Base-by-base conservation (phyloP, 2,329 filamentous ascomycete species). In the Penicillium italicum region DNA sequence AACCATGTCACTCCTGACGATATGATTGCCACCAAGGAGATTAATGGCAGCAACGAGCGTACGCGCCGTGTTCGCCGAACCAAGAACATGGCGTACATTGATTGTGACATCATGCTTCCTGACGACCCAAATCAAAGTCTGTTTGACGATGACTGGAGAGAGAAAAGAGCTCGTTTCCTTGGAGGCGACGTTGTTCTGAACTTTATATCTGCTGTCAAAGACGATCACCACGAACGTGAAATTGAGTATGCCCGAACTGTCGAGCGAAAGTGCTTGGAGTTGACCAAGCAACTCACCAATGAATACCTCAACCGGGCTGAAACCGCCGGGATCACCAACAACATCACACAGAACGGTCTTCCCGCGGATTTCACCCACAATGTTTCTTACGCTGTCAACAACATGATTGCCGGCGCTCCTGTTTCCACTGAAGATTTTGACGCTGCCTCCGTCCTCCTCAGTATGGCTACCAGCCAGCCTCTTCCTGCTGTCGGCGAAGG, bases 1-100 rank as follows among this genome's bases (percentile, higher is more conserved):
- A 85, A 89, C 61, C 94, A 99, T 70, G 80, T 88, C 40, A 90
- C 94, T 50, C 86, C 59, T 7, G 57, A 93, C 60, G 81, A 92
- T 54, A 79, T 96, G 48, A 60, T 62, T 42, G 57, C 63, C 28
- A 76, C 76, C 30, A 76, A 81, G 44, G 75, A 87, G 20, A 83
- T 86, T 9, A 73, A 73, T 20, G 73, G 78, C 44, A 77, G 78
- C 44, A 77, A 87, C 26, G 84, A 66, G 34, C 63, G 61, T 28
- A 56, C 58, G 42, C 67, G 69, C 48, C 71, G 66, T 50, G 63
- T 70, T 53, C 73, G 71, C 43, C 72, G 69, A 28, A 67, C 69
- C 20, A 69, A 69, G 53, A 53, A 60, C 33, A 54, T 50, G 22
- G 38, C 44, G 12, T 40, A 41, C 26, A 40, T 63, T 41, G 62